These are phyloP conservation scores for Eucommia ulmoides DNA, from an alignment of 257 asterid genomes.

Conservation along the genomic window DNA sequence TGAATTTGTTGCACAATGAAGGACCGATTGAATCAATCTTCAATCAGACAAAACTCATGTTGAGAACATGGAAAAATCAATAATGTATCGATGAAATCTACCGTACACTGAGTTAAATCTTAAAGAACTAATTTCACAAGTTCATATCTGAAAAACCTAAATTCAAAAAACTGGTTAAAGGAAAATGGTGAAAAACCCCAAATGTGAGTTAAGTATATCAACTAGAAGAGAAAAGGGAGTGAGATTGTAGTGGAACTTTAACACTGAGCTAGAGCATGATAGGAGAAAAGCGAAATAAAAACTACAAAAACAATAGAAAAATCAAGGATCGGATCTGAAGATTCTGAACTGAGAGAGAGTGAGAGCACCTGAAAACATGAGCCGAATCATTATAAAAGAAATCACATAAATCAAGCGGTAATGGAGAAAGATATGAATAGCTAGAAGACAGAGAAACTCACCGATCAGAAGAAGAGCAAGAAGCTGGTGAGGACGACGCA, in stretches of 20 bases:
- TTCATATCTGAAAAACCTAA: too few species aligned
- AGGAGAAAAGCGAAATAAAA: neutral
- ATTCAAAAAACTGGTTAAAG: neutral
- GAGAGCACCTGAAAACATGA: constrained; percentile 1
- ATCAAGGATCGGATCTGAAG: neutral
- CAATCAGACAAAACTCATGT: neutral
- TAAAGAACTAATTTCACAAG: neutral
- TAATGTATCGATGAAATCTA: neutral
- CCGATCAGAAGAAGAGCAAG: constrained; percentile 70
- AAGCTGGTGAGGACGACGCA: constrained; percentile 75
- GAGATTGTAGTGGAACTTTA: neutral
- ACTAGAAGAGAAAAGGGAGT: too few species aligned
- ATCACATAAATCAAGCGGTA: constrained; percentile 11
- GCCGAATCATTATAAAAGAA: constrained; percentile 6
- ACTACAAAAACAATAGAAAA: neutral
- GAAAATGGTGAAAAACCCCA: neutral
- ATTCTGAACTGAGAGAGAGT: neutral
- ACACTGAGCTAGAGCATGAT: neutral
- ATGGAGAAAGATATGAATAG: constrained; percentile 7
- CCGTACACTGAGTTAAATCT: neutral
- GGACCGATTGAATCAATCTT: neutral
- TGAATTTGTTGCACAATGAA: too few species aligned
- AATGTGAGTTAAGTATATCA: too few species aligned
- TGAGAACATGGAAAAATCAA: neutral
- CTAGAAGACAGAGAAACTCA: constrained; percentile 26